Base-by-base conservation (phyloP, 1,139 yeast genomes). In the Candida gigantensis region DNA sequence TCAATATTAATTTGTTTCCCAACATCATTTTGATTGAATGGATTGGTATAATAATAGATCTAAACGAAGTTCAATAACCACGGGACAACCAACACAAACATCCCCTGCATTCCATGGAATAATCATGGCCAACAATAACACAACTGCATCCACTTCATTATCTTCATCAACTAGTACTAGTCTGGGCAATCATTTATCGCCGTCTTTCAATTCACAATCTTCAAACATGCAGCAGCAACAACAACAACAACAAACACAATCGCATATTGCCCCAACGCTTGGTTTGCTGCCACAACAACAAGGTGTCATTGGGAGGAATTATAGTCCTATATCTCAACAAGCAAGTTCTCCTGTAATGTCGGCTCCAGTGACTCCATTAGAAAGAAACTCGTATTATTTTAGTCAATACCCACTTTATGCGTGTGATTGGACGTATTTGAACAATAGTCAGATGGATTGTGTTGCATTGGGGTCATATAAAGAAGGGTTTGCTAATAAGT, bases 401-500 rank as follows among this genome's bases (percentile, higher is more conserved):
- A 68, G 84, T 1, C 74, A 74, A 35, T 70, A 72, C 56, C 92
- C 94, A 1, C 61, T 86, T 14, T 83, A 74, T 50, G 73, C 82
- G 20, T 64, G 78, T 17, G 94, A 83, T 52, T 86, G 96, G 96
- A 58, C 76, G 6, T 53, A 55, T 24, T 42, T 60, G 12, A 56
- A 58, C 2, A 58, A 61, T 14, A 59, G 60, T 4, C 67, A 67
- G 11, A 49, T 57, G 14, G 83, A 81, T 13, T 64, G 74, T 38
- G 59, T 86, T 8, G 94, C 88, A 1, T 57, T 84, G 19, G 72
- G 83, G 11, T 74, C 94, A 0, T 84, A 78, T 55, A 73, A 84
- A 38, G 96, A 87, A 56, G 92, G 86, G 32, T 62, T 76, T 17
- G 61, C 66, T 34, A 86, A 85, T 57, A 73, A 71, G 47, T 53